A percentile compares a stretch with the other conserved stretches of the same genome.
Conservation (phyloP, 352 stramenopile species). For the Phytophthora pluvialis region DNA sequence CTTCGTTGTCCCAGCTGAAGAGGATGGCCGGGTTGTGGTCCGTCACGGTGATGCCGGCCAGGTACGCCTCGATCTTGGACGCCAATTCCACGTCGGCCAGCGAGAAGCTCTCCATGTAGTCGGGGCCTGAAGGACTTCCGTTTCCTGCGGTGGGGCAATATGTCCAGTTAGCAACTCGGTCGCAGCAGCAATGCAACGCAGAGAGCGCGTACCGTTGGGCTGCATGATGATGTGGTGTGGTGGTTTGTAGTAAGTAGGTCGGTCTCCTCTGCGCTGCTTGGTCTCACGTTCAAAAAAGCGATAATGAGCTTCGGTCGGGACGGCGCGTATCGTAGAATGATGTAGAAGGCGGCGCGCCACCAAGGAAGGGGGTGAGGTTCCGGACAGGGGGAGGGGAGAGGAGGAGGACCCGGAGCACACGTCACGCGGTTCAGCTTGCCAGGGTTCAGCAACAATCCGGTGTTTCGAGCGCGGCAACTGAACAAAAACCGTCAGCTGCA, state of each 20-base stretch:
- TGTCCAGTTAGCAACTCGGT: conserved; percentile 15
- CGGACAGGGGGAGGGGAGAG: conserved; percentile 32
- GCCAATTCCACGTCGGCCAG: conserved; percentile 32
- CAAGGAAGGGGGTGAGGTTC: conserved; percentile 21
- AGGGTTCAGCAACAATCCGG: conserved; percentile 51
- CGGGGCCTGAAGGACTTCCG: conserved; percentile 29
- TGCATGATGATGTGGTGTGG: conserved; percentile 32
- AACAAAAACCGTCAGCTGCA: conserved; percentile 31
- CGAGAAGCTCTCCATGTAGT: conserved; percentile 31
- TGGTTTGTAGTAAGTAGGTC: background rate
- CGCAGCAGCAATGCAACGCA: background rate
- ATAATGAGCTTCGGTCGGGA: conserved; percentile 23
- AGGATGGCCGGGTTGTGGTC: conserved; percentile 51
- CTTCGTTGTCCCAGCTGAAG: conserved; percentile 44
- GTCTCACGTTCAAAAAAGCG: conserved; percentile 19
- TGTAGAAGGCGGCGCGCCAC: conserved; percentile 19
- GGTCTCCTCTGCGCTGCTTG: conserved; percentile 4
- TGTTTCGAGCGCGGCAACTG: conserved; percentile 37
- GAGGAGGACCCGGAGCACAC: conserved; percentile 20
- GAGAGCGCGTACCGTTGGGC: conserved; percentile 35
- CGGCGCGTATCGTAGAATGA: conserved; percentile 38
- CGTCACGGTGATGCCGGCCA: conserved; percentile 39
- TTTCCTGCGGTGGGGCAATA: conserved; percentile 19
- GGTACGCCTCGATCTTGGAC: conserved; percentile 44
- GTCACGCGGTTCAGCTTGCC: conserved; percentile 38